These are phyloP conservation scores for Clonostachys solani DNA, from an alignment of 2,329 filamentous ascomycete species.

Conservation along the genomic window DNA sequence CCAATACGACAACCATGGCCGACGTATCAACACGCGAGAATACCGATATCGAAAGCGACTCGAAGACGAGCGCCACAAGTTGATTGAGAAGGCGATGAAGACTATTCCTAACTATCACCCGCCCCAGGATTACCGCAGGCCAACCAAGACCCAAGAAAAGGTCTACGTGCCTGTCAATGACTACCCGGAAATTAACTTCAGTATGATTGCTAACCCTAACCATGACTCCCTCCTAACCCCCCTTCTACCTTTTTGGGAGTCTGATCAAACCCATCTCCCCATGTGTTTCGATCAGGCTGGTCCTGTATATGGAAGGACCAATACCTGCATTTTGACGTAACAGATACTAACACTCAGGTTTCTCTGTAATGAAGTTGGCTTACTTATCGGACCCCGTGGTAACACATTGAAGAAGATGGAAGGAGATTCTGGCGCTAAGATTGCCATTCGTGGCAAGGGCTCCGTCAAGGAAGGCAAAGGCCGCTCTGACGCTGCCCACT, in stretches of 20 bases:
- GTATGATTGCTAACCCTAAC: constrained; percentile 98
- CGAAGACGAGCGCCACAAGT: constrained; percentile 97
- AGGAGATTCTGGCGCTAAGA: constrained; percentile 93
- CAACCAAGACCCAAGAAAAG: constrained; percentile 99
- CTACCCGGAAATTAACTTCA: constrained; percentile 99
- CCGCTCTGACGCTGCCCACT: constrained; percentile 96
- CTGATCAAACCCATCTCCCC: constrained; percentile 6
- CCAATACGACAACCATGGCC: constrained; percentile 98
- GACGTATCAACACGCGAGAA: constrained; percentile 98
- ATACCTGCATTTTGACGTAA: constrained; percentile 2
- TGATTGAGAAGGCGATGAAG: constrained; percentile 99
- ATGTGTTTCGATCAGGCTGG: constrained; percentile 14
- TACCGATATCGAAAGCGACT: constrained; percentile 97
- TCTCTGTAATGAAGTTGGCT: constrained; percentile 87
- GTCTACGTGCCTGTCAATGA: constrained; percentile 99
- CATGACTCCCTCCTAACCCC: constrained; percentile 59
- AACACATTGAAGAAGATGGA: constrained; percentile 99
- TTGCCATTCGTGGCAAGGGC: constrained; percentile 98
- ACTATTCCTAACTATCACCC: constrained; percentile 99
- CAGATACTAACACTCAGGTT: constrained; percentile 87
- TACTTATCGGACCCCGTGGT: constrained; percentile 99
- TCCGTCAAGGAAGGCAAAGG: constrained; percentile 99
- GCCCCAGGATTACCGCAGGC: constrained; percentile 95
- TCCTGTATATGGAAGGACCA: neutral
- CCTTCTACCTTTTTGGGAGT: constrained; percentile 5